These are phyloP conservation scores for Tulasnella sp. DNA, from an alignment of 768 basidiomycete species.

Conservation along the genomic window DNA sequence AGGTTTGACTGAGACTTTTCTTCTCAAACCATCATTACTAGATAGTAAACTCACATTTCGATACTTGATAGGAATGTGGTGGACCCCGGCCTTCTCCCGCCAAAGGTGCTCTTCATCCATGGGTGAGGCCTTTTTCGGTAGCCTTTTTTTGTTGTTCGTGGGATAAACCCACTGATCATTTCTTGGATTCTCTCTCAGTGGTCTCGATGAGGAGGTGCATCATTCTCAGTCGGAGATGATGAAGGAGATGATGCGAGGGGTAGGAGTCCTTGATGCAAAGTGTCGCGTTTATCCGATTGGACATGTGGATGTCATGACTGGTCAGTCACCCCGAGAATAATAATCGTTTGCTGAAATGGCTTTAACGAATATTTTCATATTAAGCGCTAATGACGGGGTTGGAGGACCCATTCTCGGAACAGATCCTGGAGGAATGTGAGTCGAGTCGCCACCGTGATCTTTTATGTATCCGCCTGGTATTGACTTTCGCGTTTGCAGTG, in stretches of 20 bases:
- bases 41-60: neutral
- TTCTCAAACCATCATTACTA: neutral
- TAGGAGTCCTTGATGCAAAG: constrained; percentile 15
- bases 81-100: constrained; percentile 17
- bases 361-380: neutral
- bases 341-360: neutral
- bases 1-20: too few relatives aligned
- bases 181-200: too few relatives aligned
- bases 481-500: too few relatives aligned
- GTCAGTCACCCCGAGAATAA: neutral
- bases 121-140: constrained; percentile 12
- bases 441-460: neutral
- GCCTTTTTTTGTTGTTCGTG: neutral
- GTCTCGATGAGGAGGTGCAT: constrained; percentile 19
- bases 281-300: constrained; percentile 18
- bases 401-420: neutral
- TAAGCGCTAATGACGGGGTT: neutral
- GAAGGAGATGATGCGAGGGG: constrained; percentile 22
- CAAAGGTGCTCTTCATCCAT: constrained; percentile 20
- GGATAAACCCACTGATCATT: neutral
- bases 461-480: too few relatives aligned
- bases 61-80: constrained; percentile 15
- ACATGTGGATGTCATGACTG: constrained; percentile 18
- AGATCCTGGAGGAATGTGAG: constrained; percentile 4
- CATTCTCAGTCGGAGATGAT: constrained; percentile 21